Evolutionary conservation across 805 yeast genomes (phyloP).

Genomic region (Metschnikowia peoriensis): DNA sequence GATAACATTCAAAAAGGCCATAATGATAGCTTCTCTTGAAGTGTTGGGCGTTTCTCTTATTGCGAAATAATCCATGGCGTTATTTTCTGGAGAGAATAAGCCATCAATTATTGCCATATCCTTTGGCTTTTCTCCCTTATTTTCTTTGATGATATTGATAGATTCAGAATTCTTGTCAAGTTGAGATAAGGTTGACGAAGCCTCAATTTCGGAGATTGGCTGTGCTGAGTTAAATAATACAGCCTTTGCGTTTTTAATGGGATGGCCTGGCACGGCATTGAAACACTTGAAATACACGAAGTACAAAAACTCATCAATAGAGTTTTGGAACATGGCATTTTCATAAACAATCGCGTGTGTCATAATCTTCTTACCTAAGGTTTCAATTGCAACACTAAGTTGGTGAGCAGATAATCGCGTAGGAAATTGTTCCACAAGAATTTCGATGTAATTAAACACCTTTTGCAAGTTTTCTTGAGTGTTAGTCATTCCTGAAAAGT

Average conservation of each 20-base stretch:
- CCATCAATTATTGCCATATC: conserved; percentile 18
- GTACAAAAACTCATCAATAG: conserved; percentile 39
- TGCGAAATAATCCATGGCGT: conserved; percentile 20
- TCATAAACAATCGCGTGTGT: conserved; percentile 22
- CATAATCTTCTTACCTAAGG: conserved; percentile 46
- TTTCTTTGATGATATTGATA: conserved; percentile 27
- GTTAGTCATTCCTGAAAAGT: conserved; percentile 29
- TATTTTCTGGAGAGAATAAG: conserved; percentile 14
- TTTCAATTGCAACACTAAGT: conserved; percentile 54
- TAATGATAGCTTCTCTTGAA: conserved; percentile 47
- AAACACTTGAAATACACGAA: conserved; percentile 43
- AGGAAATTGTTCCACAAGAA: conserved; percentile 58
- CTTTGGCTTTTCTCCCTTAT: conserved; percentile 35
- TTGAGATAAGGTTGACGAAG: conserved; percentile 34
- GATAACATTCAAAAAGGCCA: conserved; percentile 48
- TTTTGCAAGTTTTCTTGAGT: conserved; percentile 17
- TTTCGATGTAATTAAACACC: conserved; percentile 41
- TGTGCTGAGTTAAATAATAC: conserved; percentile 34
- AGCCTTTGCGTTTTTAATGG: conserved; percentile 13
- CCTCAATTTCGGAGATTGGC: conserved; percentile 36
- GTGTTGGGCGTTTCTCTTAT: conserved; percentile 35
- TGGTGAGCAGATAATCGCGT: conserved; percentile 50
- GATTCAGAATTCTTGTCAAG: conserved; percentile 21
- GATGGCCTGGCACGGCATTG: conserved; percentile 31
- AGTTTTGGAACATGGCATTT: conserved; percentile 8